Percentiles rank a stretch among this genome's conserved stretches.
These are phyloP conservation scores for Pleurotus salmoneostramineus DNA, from an alignment of 768 basidiomycete species.

Conservation along the genomic window DNA sequence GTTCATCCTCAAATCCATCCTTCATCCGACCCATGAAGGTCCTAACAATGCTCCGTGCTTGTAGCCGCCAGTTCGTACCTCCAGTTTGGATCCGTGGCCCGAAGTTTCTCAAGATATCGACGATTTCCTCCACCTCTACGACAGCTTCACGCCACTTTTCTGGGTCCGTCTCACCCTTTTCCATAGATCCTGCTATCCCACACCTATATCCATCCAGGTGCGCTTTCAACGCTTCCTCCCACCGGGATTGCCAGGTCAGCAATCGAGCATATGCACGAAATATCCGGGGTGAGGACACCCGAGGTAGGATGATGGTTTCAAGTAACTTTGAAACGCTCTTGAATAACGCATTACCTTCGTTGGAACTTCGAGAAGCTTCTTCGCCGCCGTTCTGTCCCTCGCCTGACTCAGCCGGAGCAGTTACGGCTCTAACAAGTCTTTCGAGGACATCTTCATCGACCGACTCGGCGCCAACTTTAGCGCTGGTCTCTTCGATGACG, in stretches of 20 bases:
- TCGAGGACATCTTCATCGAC: constrained; percentile 90
- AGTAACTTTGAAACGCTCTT: constrained; percentile 71
- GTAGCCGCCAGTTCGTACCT: constrained; percentile 72
- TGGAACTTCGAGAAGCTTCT: constrained; percentile 35
- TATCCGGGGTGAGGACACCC: constrained; percentile 72
- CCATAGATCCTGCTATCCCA: constrained; percentile 54
- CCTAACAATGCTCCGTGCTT: constrained; percentile 82
- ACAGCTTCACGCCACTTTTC: constrained; percentile 74
- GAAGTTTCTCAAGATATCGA: constrained; percentile 79
- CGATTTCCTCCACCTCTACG: constrained; percentile 76
- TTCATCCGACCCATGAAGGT: constrained; percentile 85
- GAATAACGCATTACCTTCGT: constrained; percentile 64
- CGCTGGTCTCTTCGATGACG: constrained; percentile 73
- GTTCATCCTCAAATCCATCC: constrained; percentile 80
- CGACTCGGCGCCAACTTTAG: constrained; percentile 41
- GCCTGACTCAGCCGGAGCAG: constrained; percentile 38
- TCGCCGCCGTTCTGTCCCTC: constrained; percentile 19
- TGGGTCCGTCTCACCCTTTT: constrained; percentile 65
- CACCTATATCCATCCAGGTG: constrained; percentile 84
- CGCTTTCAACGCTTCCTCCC: constrained; percentile 78
- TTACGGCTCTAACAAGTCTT: constrained; percentile 84
- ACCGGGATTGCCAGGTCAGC: constrained; percentile 65
- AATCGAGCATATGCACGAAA: constrained; percentile 85
- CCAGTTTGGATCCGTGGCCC: constrained; percentile 56
- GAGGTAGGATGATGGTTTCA: constrained; percentile 75